phyloP scores from a whole-genome alignment of 2,329 filamentous ascomycete species.

The Microascus cirrosus region DNA sequence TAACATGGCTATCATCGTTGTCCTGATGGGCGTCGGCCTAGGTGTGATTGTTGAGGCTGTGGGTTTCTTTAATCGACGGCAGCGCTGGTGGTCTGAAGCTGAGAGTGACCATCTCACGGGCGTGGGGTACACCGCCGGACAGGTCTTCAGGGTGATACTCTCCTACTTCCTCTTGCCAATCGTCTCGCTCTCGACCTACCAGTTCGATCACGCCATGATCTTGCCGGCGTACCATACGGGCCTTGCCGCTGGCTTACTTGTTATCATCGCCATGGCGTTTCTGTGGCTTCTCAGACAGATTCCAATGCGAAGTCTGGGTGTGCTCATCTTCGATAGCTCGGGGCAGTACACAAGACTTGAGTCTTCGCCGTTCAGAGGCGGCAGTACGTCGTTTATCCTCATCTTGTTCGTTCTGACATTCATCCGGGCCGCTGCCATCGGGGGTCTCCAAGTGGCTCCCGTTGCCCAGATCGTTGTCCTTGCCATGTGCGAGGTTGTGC shows the following conservation, averaged over 20 bases:
- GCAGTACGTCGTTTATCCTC: conserved; percentile 53
- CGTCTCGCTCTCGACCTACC: conserved; percentile 61
- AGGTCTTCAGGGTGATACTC: conserved; percentile 56
- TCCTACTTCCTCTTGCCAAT: conserved; percentile 68
- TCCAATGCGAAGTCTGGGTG: conserved; percentile 15
- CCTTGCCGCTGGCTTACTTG: conserved; percentile 19
- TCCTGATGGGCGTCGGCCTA: conserved; percentile 20
- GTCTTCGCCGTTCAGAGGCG: conserved; percentile 10
- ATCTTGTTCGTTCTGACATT: conserved; percentile 53
- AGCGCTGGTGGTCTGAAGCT: conserved; percentile 14
- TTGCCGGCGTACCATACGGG: conserved; percentile 14
- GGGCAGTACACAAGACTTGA: conserved; percentile 48
- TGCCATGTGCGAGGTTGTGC: conserved; percentile 57
- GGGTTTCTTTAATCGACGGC: not conserved
- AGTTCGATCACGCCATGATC: conserved; percentile 30
- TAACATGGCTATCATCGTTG: conserved; percentile 54
- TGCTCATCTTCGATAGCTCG: conserved; percentile 33
- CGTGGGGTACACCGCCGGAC: conserved; percentile 19
- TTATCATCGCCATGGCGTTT: conserved; percentile 12
- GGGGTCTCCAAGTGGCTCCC: conserved; percentile 42
- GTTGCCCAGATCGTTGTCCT: conserved; percentile 59
- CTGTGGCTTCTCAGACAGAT: conserved; percentile 16
- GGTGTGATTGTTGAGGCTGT: not conserved
- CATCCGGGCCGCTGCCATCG: conserved; percentile 55
- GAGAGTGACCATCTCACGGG: conserved; percentile 23